Conservation (phyloP, 345 rosid species). For the Eucalyptus leucophloia region DNA sequence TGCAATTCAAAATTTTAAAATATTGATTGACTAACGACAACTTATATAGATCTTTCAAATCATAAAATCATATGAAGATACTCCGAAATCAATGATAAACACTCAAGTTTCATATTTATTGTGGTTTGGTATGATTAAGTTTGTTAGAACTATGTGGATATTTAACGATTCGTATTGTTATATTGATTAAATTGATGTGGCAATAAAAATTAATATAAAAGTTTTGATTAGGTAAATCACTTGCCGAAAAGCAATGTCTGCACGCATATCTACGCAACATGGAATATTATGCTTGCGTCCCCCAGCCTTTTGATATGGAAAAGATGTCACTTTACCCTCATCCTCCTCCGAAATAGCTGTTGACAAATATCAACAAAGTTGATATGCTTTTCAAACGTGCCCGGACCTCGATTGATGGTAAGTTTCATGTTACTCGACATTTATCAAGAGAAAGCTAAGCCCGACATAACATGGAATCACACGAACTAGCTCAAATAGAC, state of each 20-base stretch:
- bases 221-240: not conserved
- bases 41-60: not conserved
- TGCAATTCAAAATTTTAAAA: not conserved
- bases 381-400: not conserved
- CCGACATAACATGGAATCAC: not conserved
- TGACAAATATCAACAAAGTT: not conserved
- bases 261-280: not conserved
- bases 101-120: not conserved
- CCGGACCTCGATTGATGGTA: not conserved
- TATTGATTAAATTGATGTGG: not conserved
- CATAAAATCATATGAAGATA: not conserved
- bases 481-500: not conserved
- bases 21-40: not conserved
- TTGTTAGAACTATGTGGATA: not conserved
- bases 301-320: not conserved
- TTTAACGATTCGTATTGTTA: fast-evolving
- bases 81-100: not conserved
- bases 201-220: not conserved
- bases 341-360: not conserved
- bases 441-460: not conserved
- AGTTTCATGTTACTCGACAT: not conserved
- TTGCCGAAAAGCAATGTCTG: not conserved
- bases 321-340: not conserved
- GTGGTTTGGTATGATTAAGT: not conserved
- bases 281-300: not conserved